Evolutionary conservation across 108 stramenopile species (phyloP).

Genomic region (Cyclostephanos tholiformis): DNA sequence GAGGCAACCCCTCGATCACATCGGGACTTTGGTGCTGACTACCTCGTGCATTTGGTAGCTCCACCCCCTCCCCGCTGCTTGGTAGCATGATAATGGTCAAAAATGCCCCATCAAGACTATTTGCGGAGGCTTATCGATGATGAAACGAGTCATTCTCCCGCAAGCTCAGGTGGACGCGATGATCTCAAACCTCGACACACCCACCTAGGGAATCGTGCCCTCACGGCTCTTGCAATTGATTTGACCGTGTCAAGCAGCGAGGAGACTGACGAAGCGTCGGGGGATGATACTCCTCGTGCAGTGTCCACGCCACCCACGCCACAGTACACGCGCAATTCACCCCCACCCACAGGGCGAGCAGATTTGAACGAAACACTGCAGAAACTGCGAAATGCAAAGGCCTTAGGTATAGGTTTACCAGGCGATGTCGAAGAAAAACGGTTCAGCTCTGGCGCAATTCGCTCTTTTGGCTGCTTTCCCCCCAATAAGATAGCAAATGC

Average conservation of each 20-base stretch:
- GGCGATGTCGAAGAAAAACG: neutral
- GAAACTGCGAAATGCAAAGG: slow-evolving; percentile 5
- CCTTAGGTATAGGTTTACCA: neutral
- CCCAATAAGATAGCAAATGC: neutral
- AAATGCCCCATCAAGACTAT: slow-evolving; percentile 6
- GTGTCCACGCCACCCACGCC: neutral
- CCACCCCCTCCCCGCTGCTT: neutral
- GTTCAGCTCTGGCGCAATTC: neutral
- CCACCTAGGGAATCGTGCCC: neutral
- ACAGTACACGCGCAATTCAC: neutral
- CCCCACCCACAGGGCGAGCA: neutral
- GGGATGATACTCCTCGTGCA: neutral
- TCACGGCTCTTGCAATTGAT: neutral
- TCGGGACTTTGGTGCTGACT: too few relatives aligned
- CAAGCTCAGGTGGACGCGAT: neutral
- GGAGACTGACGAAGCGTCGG: neutral
- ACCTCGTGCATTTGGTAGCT: too few relatives aligned
- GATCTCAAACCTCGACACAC: neutral
- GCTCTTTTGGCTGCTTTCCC: neutral
- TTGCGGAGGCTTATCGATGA: neutral
- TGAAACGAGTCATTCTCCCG: neutral
- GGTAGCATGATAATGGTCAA: neutral
- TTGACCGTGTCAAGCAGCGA: neutral
- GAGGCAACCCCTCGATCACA: too few relatives aligned
- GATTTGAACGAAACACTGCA: neutral